Evolutionary conservation across 371 early-diverging fungal genomes (phyloP), one percentile per base, ranked within the genome.

Genomic region (Cokeromyces recurvatus): DNA sequence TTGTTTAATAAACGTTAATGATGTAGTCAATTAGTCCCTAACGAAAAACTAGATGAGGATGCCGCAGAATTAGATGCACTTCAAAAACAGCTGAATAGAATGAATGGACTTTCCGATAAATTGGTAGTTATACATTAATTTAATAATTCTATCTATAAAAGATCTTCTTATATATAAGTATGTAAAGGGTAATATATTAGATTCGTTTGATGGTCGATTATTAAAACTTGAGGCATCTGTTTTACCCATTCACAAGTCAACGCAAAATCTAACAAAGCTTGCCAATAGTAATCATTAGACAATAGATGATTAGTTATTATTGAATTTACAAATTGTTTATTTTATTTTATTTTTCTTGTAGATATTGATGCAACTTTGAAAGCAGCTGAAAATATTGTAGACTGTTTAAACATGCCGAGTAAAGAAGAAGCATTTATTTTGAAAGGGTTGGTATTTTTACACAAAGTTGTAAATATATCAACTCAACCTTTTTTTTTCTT

Each of bases 131-230:
- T n/a, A n/a, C n/a, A n/a, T n/a, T n/a, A n/a, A n/a, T n/a, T n/a
- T n/a, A n/a, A n/a, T 49, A 45, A 31, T 24, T 14, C 3, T 1
- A 2, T 23, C 11, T 4, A 20, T 11, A 15, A 36, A 32, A 40
- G 10, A 6, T 32, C 12, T 31, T 22, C 38, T 25, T 27, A 9
- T 15, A 15, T 4, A 11, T 19, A 10, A 17, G 12, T 17, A 10
- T 19, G 34, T 32, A 25, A 39, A 82, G 82, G 66, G 73, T 20
- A 74, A 59, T 37, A 88, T 91, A 57, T 69, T 95, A 41, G 78
- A 81, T 47, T 79, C 84, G 7, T 95, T 94, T 66, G 93, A 92
- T 66, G 78, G 80, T 31, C 75, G 95, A 38, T 67, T 94, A n/a
- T 65, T 79, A 32, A 81, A 81, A 48, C 65, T 94, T 15, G 92